Base-by-base conservation (phyloP, 2,329 filamentous ascomycete genomes). In the Apiospora phragmitis region DNA sequence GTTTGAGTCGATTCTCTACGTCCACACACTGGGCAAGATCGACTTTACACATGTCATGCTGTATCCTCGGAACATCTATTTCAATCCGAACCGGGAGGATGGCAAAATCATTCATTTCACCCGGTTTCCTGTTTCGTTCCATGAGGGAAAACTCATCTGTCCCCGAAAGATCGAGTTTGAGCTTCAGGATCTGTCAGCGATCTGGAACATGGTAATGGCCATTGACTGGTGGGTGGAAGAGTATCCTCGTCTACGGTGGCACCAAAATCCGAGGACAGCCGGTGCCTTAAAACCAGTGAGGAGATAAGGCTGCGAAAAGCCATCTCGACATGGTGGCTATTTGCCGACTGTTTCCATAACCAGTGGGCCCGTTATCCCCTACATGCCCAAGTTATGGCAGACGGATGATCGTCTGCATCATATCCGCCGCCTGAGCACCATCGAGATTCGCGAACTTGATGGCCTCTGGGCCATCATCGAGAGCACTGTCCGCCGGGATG, bases 271-370 rank as follows among this genome's bases (percentile, higher is more conserved):
- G 83, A 84, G 70, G 78, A 85, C 66, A 83, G 85, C 51, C 83
- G 87, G 21, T 81, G 80, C 47, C 80, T 89, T 7, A 77, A 77
- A 9, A 68, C 76, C 0, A 77, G 81, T 35, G 87, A 89, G 74
- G 80, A 80, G 38, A 73, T 77, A n/a, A 83, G 86, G 66, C 81
- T 88, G 68, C 83, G 87, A 6, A 81, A 82, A 72, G 87, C 85
- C 0, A 76, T 89, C 41, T 87, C 87, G 68, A 79, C 81, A 42
- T 89, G 87, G 87, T 88, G 87, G 86, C 80, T 87, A 4, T 89
- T 86, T 72, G 81, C 85, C 8, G 82, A 83, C 43, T 85, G 86
- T 71, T 88, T 88, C 71, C 86, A 89, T 65, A 83, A 83, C 14
- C 82, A 83, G 42, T 78, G 79, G 45, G 81, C 79, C 12, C 77